Conservation (phyloP, 2,329 filamentous ascomycete genomes). For the Colletotrichum sp. region DNA sequence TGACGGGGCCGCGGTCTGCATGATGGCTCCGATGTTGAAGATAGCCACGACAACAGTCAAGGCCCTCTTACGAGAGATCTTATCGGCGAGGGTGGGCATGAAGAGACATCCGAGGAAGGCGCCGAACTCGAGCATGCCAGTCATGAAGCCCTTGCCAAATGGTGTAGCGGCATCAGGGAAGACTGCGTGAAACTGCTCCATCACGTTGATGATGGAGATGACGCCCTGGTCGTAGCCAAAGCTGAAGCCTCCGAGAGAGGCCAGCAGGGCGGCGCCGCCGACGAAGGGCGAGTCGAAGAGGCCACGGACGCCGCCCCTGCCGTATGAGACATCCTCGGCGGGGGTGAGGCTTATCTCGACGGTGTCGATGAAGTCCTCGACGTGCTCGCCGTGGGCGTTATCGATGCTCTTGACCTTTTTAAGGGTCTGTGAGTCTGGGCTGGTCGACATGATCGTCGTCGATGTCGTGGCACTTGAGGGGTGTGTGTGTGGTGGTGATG, state of each 20-base stretch:
- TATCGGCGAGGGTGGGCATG: conserved; percentile 42
- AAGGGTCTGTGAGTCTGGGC: not conserved
- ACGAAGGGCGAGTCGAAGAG: conserved; percentile 15
- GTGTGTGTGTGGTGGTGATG: not conserved
- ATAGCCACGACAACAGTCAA: conserved; percentile 40
- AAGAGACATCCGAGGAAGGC: conserved; percentile 41
- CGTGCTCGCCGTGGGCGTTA: conserved; percentile 1
- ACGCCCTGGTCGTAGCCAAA: conserved; percentile 42
- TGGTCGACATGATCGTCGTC: not conserved
- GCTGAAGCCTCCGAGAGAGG: conserved; percentile 36
- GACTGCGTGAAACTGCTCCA: conserved; percentile 46
- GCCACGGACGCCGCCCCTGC: conserved; percentile 8
- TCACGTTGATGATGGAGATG: conserved; percentile 47
- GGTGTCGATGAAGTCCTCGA: conserved; percentile 10
- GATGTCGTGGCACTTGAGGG: not conserved
- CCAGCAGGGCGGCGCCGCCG: conserved; percentile 33
- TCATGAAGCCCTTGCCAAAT: conserved; percentile 35
- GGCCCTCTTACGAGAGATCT: conserved; percentile 46
- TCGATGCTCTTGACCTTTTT: conserved; percentile 5
- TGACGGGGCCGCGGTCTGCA: conserved; percentile 34
- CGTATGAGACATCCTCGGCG: conserved; percentile 17
- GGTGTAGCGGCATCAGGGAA: conserved; percentile 35
- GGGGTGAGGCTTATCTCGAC: conserved; percentile 9
- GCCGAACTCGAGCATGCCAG: conserved; percentile 46
- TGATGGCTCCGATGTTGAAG: conserved; percentile 47